Evolutionary conservation across 768 basidiomycete genomes (phyloP), one percentile per base, ranked within the genome.

Genomic region (Wakefieldia striispora): DNA sequence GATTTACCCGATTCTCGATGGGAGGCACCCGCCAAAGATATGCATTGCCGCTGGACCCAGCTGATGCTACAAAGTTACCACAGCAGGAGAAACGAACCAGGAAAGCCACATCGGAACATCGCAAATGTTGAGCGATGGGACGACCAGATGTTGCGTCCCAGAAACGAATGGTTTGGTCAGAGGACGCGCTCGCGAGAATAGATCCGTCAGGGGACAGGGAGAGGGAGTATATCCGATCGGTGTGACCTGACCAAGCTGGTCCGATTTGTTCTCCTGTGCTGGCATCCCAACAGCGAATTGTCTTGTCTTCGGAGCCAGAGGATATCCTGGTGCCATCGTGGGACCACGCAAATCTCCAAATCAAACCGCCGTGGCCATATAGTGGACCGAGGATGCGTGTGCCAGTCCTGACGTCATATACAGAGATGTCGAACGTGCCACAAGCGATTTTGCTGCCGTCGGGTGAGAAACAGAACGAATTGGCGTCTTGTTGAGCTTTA

Each of bases 181-280:
- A 1, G 20, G 47, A 49, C 3, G 42, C 39, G 17, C 47, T 53
- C 14, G 52, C 52, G 13, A 53, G 26, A 6, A 36, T 37, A 0
- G 40, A 45, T 2, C 45, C 50, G 14, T 51, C 50, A 3, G 34
- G 45, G 7, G 50, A 51, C 16, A 34, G 45, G 10, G 40, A 21
- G 10, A 53, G 17, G 0, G 40, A 43, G 8, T 0, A 0, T n/a
- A 59, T 20, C 0, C 0, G 0, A 7, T 50, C 21, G 0, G 60
- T 47, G 31, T 69, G 59, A 16, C 62, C 27, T 49, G 3, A 13
- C 59, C 59, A 55, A 0, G 43, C 50, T 1, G 17, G 17, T 46
- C 47, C 51, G 4, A 61, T 23, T 16, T 10, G 38, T n/a, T 40
- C 8, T 4, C 51, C 49, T 3, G 50, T 37, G 1, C 24, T 7